Percentiles rank a stretch among this genome's conserved stretches.
These are phyloP conservation scores for Fusarium transvaalense DNA, from an alignment of 2,329 filamentous ascomycete genomes.

Conservation along the genomic window DNA sequence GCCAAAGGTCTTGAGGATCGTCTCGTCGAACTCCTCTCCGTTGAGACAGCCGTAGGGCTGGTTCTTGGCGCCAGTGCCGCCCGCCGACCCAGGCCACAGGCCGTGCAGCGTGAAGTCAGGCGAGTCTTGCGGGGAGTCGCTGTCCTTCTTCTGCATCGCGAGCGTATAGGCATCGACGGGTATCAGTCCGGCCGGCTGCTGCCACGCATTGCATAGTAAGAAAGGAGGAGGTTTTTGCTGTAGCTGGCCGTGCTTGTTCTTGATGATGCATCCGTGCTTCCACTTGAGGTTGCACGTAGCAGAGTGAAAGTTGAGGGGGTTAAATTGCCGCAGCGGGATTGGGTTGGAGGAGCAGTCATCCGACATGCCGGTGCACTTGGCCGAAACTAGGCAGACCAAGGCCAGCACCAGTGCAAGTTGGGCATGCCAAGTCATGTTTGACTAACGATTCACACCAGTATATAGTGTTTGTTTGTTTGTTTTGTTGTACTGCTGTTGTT, in stretches of 20 bases:
- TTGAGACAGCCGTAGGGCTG: not conserved
- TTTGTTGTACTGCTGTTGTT: no score
- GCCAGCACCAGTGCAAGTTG: not conserved
- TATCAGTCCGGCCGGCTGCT: not conserved
- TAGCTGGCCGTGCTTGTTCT: not conserved
- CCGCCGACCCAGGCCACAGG: not conserved
- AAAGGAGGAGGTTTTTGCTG: conserved; percentile 4
- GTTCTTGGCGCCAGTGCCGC: not conserved
- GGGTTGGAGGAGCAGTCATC: conserved; percentile 12
- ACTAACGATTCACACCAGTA: no score
- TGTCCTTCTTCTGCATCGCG: not conserved
- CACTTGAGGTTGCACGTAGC: conserved; percentile 1
- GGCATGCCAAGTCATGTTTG: conserved; percentile 8
- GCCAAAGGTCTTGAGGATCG: not conserved
- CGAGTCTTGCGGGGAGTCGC: accelerated
- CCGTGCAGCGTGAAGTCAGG: not conserved
- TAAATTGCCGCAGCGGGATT: not conserved
- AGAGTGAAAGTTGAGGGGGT: not conserved
- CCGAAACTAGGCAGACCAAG: not conserved
- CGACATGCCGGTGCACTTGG: not conserved
- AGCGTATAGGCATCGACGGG: not conserved
- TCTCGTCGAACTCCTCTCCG: conserved; percentile 6
- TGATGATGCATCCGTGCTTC: not conserved
- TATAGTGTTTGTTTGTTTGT: no score
- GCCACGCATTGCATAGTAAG: not conserved